phyloP scores from a whole-genome alignment of 2,329 filamentous ascomycete genomes.

The Pyrenophora seminiperda region DNA sequence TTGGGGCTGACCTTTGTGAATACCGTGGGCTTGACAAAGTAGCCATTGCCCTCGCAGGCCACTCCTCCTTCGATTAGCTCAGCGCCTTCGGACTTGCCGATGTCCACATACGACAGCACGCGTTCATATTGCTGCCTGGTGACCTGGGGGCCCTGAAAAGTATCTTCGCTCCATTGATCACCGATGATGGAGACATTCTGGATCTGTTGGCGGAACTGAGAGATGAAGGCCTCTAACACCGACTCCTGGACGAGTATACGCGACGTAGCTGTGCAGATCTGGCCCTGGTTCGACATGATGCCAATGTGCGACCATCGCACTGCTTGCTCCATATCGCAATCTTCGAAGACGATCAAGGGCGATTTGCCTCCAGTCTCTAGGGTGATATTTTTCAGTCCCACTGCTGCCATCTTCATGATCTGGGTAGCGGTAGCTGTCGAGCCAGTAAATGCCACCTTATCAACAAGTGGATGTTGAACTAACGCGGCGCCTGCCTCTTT shows the following conservation, averaged over 20 bases:
- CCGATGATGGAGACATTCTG: conserved; percentile 11
- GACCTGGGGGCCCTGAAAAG: conserved; percentile 54
- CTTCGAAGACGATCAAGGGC: conserved; percentile 59
- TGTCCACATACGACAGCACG: conserved; percentile 51
- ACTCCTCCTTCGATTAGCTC: conserved; percentile 56
- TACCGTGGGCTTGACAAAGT: conserved; percentile 56
- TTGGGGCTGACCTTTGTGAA: conserved; percentile 16
- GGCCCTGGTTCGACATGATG: conserved; percentile 61
- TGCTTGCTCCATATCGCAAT: conserved; percentile 61
- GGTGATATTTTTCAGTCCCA: conserved; percentile 64
- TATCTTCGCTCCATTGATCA: conserved; percentile 51
- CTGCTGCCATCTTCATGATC: conserved; percentile 72
- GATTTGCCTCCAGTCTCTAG: conserved; percentile 63
- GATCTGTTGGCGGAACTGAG: conserved; percentile 7
- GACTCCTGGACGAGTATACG: conserved; percentile 59
- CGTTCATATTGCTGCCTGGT: conserved; percentile 52
- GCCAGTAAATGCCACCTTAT: conserved; percentile 79
- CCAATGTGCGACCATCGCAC: conserved; percentile 67
- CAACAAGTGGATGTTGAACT: conserved; percentile 67
- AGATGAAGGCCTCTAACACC: conserved; percentile 66
- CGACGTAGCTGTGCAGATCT: conserved; percentile 62
- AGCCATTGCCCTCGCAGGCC: conserved; percentile 50
- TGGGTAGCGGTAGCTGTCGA: conserved; percentile 70
- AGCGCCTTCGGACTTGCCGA: conserved; percentile 55
- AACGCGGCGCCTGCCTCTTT: conserved; percentile 65